Evolutionary conservation across 2,329 filamentous ascomycete genomes (phyloP).

Genomic region (Fusarium buharicum): DNA sequence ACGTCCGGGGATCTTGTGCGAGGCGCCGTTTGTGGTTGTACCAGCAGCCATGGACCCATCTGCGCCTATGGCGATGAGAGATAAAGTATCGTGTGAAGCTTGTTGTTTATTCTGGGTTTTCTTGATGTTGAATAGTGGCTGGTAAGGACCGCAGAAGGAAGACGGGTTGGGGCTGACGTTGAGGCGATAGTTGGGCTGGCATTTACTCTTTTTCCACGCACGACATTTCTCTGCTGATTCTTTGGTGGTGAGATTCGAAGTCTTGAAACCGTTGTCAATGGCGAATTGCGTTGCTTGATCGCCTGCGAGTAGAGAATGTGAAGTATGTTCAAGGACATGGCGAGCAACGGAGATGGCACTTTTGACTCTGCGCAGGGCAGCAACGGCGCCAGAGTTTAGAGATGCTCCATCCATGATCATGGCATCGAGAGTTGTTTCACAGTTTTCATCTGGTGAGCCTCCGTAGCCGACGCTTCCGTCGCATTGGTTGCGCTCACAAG

Average conservation of each 20-base stretch:
- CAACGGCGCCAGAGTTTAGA: slow-evolving; percentile 65
- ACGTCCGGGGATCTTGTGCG: slow-evolving; percentile 64
- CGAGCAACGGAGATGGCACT: slow-evolving; percentile 63
- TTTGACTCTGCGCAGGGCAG: slow-evolving; percentile 59
- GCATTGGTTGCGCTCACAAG: slow-evolving; percentile 64
- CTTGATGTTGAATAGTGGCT: slow-evolving; percentile 41
- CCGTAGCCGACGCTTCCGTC: slow-evolving; percentile 66
- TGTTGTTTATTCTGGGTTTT: slow-evolving; percentile 13
- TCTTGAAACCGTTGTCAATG: slow-evolving; percentile 60
- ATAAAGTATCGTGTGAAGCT: slow-evolving; percentile 64
- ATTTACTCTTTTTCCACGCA: slow-evolving; percentile 56
- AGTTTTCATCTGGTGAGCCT: slow-evolving; percentile 65
- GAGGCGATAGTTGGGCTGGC: slow-evolving; percentile 63
- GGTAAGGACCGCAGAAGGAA: slow-evolving; percentile 60
- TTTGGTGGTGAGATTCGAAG: slow-evolving; percentile 56
- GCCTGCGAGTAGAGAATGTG: slow-evolving; percentile 63
- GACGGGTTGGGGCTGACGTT: slow-evolving; percentile 58
- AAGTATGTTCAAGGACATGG: slow-evolving; percentile 61
- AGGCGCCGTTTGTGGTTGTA: slow-evolving; percentile 66
- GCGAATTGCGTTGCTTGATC: slow-evolving; percentile 66
- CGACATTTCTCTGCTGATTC: slow-evolving; percentile 54
- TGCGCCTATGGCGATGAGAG: slow-evolving; percentile 59
- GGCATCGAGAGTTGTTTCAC: slow-evolving; percentile 69
- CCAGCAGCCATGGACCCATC: slow-evolving; percentile 62
- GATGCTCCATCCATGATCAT: slow-evolving; percentile 66